Conservation (phyloP, 345 rosid species). For the Xanthoceras sorbifolium region DNA sequence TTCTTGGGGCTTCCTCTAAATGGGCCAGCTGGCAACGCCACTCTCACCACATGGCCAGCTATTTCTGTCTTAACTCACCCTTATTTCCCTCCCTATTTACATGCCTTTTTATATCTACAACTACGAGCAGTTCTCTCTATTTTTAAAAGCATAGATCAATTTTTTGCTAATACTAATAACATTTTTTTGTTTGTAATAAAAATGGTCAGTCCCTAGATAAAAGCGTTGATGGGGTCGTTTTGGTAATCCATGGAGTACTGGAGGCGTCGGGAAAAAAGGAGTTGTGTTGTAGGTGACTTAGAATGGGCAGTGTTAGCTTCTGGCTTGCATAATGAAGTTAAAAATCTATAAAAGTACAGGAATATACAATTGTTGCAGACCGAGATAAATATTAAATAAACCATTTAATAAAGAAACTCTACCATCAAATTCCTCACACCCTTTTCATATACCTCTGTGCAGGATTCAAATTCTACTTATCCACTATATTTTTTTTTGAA, state of each 20-base stretch:
- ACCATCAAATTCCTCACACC: background rate
- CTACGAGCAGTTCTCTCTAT: too few relatives aligned
- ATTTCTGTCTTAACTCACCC: too few relatives aligned
- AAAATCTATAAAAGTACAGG: constrained; percentile 29
- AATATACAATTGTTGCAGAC: constrained; percentile 22
- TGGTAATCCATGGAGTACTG: too few relatives aligned
- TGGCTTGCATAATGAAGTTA: constrained; percentile 25
- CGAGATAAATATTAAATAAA: background rate
- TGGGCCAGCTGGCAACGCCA: constrained; percentile 42
- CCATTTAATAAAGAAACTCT: background rate
- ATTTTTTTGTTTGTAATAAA: too few relatives aligned
- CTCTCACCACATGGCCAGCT: constrained; percentile 45
- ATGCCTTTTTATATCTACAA: too few relatives aligned
- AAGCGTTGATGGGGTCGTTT: too few relatives aligned
- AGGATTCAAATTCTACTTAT: too few relatives aligned
- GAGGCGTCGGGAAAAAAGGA: background rate
- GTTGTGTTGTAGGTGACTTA: background rate
- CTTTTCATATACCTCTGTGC: too few relatives aligned
- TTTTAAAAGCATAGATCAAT: too few relatives aligned
- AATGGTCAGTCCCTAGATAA: too few relatives aligned
- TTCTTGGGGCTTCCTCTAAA: background rate
- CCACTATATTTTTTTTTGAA: too few relatives aligned
- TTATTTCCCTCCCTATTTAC: background rate
- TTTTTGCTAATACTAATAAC: too few relatives aligned
- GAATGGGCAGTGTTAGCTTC: background rate